Base-by-base conservation (phyloP, 495 filamentous ascomycete genomes). In the Aspergillus kassunensis region DNA sequence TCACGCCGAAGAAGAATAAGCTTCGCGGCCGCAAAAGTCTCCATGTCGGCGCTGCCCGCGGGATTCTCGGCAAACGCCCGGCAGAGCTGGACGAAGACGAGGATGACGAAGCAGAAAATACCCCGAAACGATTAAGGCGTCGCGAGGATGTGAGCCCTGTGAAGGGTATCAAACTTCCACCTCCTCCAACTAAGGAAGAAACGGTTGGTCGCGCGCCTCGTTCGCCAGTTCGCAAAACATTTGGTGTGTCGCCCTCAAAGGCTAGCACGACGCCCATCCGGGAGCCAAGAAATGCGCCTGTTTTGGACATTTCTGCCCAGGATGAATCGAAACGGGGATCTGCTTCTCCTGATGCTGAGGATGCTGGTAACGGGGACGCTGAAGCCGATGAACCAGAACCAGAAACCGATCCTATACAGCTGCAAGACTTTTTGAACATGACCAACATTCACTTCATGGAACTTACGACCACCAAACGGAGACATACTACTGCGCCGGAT, bases 381-480 rank as follows among this genome's bases (percentile, higher is more conserved):
- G 20, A 41, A 4, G 41, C 13, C 13, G 60, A 68, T 34, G 61
- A 64, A 8, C 11, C 50, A 9, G 60, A 46, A 9, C 64, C 64
- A 9, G 77, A 78, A 34, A 75, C 76, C 39, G 85, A 89, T 49
- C 81, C 83, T 12, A 91, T 98, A 21, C 85, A 91, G 44, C 75
- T 98, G 2, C 88, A 95, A 59, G 86, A 96, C 31, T 98, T 98
- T 69, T 71, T 98, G 39, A 88, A 96, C 58, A 82, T 96, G 81
- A 97, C 93, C 5, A 89, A 85, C 51, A 96, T 98, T 58, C 88
- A 91, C 33, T 98, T 98, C 70, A 96, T 98, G 86, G 95, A 98
- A 61, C 77, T 96, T 23, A 86, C 80, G 2, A 97, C 88, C 2
- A 97, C 92, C 0, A 98, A 97, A 66, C 76, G 93, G 54, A 78